Evolutionary conservation across 1,139 yeast species (phyloP).

Genomic region (Spathaspora jeffriesii): DNA sequence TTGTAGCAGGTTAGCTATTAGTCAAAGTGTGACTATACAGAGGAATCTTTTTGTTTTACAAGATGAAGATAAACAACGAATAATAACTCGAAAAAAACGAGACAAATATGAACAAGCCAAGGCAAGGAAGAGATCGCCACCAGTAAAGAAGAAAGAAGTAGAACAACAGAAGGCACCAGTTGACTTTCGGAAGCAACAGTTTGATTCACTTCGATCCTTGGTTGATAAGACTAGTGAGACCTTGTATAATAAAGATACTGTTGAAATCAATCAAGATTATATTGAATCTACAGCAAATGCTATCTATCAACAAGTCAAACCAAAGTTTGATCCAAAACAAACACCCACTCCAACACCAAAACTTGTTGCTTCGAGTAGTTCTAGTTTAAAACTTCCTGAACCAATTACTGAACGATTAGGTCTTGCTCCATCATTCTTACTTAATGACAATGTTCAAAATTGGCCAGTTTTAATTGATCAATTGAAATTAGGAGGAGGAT

Average conservation of each 20-base stretch:
- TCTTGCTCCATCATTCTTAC: conserved; percentile 45
- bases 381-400: conserved; percentile 35
- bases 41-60: not conserved
- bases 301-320: not conserved
- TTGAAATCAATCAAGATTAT: conserved; percentile 6
- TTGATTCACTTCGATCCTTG: not conserved
- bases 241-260: conserved; percentile 3
- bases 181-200: not conserved
- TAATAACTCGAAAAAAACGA: not conserved
- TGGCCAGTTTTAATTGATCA: conserved; percentile 58
- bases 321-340: not conserved
- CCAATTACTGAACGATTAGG: conserved; percentile 46
- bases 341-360: conserved; percentile 5
- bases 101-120: not conserved
- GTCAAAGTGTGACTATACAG: not conserved
- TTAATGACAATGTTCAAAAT: conserved; percentile 46
- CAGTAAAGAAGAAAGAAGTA: not conserved
- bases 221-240: not conserved
- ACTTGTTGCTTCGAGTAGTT: conserved; percentile 18
- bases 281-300: conserved; percentile 4
- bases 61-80: not conserved
- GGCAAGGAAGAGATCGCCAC: not conserved
- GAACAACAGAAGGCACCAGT: not conserved
- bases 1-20: not conserved
- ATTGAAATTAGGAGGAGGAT: conserved; percentile 40